Evolutionary conservation across 2,329 filamentous ascomycete genomes (phyloP), one percentile per base, ranked within the genome.

Genomic region (Xylaria sp.): DNA sequence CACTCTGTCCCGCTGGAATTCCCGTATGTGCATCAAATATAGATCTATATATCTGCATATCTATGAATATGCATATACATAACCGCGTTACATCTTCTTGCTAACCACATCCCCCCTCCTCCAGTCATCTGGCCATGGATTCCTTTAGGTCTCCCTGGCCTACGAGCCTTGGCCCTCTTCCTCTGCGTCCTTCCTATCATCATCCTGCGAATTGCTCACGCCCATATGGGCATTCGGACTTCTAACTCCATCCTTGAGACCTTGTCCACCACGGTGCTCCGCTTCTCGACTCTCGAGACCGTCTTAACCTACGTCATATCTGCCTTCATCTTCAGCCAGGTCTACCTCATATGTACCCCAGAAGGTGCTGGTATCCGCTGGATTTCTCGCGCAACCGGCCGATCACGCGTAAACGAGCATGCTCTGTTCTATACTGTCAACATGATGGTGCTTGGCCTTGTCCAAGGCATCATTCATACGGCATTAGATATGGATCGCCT

Each of bases 61-160:
- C 47, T 17, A 31, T 27, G 5, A 2, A 31, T n/a, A 2, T 33
- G 5, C 9, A 15, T 15, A n/a, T 36, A 36, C 9, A 36, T 13
- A 1, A 22, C 29, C 9, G 5, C n/a, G 6, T 13, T 47, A 27
- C 13, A 17, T 27, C 49, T 36, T 33, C n/a, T 53, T 22, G 63
- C 62, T 68, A 33, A 68, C 47, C 45, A 27, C 33, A 71, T 69
- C 38, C 59, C 50, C 10, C n/a, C 13, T 15, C 42, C 58, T 38
- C 72, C 39, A 95, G 92, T 89, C 57, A 81, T 97, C 68, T 97
- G 93, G 94, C 84, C 89, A 73, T 95, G 92, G 91, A 93, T 97
- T 72, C 94, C 94, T 27, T 74, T 97, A 44, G 92, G 93, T 58
- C 85, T 85, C 62, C 88, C 91, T 50, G 93, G 92, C 66, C 79